Evolutionary conservation across 805 yeast species (phyloP).

Genomic region (Phaffomyces antillensis): DNA sequence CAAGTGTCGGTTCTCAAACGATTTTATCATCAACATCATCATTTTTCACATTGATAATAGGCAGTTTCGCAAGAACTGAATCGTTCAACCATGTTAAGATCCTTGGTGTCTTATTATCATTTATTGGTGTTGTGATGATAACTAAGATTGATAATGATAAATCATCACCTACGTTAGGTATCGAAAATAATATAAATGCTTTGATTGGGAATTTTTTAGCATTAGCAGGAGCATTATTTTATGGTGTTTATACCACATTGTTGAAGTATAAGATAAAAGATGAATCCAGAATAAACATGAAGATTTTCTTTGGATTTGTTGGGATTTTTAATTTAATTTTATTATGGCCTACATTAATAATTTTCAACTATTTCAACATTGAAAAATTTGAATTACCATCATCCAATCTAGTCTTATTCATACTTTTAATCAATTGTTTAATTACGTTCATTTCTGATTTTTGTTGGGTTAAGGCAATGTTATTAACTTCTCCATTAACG

Average conservation of each 20-base stretch:
- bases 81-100: conserved; percentile 56
- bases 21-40: conserved; percentile 88
- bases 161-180: conserved; percentile 9
- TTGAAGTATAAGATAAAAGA: conserved; percentile 65
- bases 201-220: conserved; percentile 76
- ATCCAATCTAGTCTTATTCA: conserved; percentile 38
- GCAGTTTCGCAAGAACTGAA: conserved; percentile 68
- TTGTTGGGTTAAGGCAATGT: conserved; percentile 94
- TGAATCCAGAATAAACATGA: conserved; percentile 76
- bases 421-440: conserved; percentile 59
- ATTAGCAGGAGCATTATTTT: conserved; percentile 76
- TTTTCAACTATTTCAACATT: conserved; percentile 54
- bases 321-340: conserved; percentile 72
- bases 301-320: conserved; percentile 89
- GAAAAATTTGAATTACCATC: conserved; percentile 74
- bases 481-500: conserved; percentile 87
- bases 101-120: conserved; percentile 61
- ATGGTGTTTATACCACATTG: conserved; percentile 85
- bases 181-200: conserved; percentile 22
- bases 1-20: conserved; percentile 92
- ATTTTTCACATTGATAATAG: conserved; percentile 83
- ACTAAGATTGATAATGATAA: conserved; percentile 51
- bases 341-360: conserved; percentile 75
- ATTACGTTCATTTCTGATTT: conserved; percentile 85
- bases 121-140: conserved; percentile 74